These are phyloP conservation scores for Aspergillus luchuensis DNA, from an alignment of 2,329 filamentous ascomycete genomes.

Conservation along the genomic window DNA sequence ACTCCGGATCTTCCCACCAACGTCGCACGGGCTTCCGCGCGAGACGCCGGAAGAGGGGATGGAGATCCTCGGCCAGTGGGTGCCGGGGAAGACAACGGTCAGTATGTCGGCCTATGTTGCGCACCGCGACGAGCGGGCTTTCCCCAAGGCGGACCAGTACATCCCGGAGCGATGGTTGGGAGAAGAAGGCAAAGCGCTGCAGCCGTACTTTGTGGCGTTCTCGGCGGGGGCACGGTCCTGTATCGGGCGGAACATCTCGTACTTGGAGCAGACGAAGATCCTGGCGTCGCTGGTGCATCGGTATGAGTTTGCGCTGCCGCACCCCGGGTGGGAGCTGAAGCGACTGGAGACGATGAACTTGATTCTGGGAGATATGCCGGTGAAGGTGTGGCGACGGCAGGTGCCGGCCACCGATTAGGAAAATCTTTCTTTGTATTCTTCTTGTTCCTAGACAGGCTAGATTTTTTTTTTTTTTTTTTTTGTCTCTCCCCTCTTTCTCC, in stretches of 20 bases:
- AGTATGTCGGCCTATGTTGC: constrained; percentile 43
- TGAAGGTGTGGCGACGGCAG: constrained; percentile 34
- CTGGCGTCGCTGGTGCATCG: constrained; percentile 33
- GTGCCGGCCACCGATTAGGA: constrained; percentile 5
- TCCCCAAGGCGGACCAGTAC: constrained; percentile 42
- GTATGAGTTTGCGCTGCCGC: constrained; percentile 34
- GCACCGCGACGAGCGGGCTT: constrained; percentile 43
- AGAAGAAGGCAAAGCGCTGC: constrained; percentile 43
- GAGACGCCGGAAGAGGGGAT: constrained; percentile 50
- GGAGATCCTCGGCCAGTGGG: constrained; percentile 48
- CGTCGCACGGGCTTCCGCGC: constrained; percentile 47
- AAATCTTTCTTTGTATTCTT: constrained; percentile 5
- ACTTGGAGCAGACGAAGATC: constrained; percentile 58
- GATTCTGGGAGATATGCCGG: constrained; percentile 34
- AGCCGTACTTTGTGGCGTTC: constrained; percentile 46
- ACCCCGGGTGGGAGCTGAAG: constrained; percentile 29
- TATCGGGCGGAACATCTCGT: constrained; percentile 46
- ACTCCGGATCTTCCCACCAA: constrained; percentile 50
- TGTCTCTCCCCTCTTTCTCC: too few species aligned
- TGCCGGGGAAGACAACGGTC: constrained; percentile 50
- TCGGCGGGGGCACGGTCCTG: constrained; percentile 43
- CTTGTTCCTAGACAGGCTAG: neutral
- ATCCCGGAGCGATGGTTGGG: constrained; percentile 48
- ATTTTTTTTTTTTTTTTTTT: too few species aligned
- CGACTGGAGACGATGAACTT: constrained; percentile 34